Evolutionary conservation across 306 rosid genomes (phyloP).

Genomic region (Hylodesmum podocarpum): DNA sequence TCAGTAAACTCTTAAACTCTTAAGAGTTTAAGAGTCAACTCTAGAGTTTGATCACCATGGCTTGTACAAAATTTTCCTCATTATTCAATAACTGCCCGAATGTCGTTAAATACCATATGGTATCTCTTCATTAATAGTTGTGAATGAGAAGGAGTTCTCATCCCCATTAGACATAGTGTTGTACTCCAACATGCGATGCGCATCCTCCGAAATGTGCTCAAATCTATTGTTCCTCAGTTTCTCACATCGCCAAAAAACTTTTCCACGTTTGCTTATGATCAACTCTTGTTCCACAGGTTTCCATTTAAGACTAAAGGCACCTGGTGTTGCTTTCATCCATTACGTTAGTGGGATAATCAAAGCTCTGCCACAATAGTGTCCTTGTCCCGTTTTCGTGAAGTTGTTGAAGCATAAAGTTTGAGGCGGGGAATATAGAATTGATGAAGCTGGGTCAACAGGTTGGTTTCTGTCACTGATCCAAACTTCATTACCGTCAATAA

Average conservation of each 20-base stretch:
- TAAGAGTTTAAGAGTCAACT: too few species aligned
- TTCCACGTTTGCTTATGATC: neutral
- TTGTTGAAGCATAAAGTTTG: conserved; percentile 22
- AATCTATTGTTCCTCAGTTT: neutral
- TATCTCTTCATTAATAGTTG: neutral
- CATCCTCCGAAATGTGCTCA: neutral
- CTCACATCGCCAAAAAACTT: neutral
- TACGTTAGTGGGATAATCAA: conserved; percentile 22
- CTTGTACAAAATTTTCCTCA: too few species aligned
- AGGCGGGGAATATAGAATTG: neutral
- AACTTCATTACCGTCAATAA: neutral
- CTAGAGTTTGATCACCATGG: too few species aligned
- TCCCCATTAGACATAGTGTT: neutral
- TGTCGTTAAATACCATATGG: too few species aligned
- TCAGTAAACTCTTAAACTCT: too few species aligned
- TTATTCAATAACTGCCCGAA: too few species aligned
- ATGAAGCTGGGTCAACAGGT: neutral
- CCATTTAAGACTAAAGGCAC: conserved; percentile 32
- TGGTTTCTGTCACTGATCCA: conserved; percentile 1
- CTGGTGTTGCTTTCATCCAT: neutral
- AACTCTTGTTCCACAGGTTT: neutral
- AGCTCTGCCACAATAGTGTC: conserved; percentile 24
- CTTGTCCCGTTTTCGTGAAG: neutral
- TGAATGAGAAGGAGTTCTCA: neutral
- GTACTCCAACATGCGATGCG: neutral